Conservation (phyloP, 306 rosid genomes). For the Acacia melanoxylon region DNA sequence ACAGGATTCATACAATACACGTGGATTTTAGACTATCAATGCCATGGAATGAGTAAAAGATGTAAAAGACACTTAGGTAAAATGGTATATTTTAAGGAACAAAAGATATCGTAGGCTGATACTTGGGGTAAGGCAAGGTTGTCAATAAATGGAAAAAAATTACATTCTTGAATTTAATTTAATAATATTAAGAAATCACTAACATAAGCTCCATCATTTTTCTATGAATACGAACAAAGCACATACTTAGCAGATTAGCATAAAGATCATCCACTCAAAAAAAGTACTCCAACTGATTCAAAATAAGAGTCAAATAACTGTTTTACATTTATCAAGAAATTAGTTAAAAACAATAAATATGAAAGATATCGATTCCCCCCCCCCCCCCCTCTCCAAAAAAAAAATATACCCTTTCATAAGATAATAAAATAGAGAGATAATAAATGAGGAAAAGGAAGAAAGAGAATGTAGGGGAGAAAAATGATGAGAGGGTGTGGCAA, state of each 20-base stretch:
- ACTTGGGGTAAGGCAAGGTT: background rate
- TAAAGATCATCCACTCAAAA: background rate
- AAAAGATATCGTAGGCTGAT: conserved; percentile 1
- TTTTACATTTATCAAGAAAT: too few relatives aligned
- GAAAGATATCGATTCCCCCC: too few relatives aligned
- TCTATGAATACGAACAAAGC: background rate
- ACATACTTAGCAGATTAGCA: background rate
- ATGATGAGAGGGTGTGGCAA: too few relatives aligned
- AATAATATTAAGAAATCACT: background rate
- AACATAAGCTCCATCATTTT: background rate
- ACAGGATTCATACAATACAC: background rate
- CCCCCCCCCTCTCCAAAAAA: too few relatives aligned
- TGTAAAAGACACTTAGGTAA: background rate
- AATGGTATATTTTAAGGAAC: conserved; percentile 9
- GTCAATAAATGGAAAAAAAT: conserved; percentile 6
- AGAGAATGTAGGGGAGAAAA: too few relatives aligned
- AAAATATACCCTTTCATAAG: too few relatives aligned
- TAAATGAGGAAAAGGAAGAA: too few relatives aligned
- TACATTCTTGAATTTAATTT: conserved; percentile 13
- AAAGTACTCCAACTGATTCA: too few relatives aligned
- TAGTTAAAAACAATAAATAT: too few relatives aligned
- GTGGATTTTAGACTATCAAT: background rate
- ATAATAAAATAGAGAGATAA: too few relatives aligned
- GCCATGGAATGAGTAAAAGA: background rate
- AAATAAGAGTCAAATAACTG: too few relatives aligned